Evolutionary conservation across 1,284 basidiomycete species (phyloP), one percentile per base, ranked within the genome.

Genomic region (Microbotryum silenes-acaulis): DNA sequence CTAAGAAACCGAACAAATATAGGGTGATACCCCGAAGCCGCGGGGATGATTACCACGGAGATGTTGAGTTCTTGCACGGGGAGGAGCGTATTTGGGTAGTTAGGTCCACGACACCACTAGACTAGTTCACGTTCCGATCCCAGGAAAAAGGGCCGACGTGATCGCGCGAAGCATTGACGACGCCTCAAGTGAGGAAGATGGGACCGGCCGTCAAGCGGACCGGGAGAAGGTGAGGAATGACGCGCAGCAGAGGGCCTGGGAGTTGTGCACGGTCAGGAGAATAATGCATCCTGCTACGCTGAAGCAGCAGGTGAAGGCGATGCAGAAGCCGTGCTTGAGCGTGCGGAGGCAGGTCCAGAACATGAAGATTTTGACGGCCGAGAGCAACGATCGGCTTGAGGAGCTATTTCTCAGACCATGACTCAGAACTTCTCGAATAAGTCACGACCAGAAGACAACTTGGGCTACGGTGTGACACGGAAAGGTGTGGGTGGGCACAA

Each of bases 131-230:
- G 60, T 62, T 1, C 67, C 69, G 20, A 66, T 58, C 0, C 63
- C 63, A 0, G 70, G 64, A 1, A 70, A 56, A 14, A 70, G 64
- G 12, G 67, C 69, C 4, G 67, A 29, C 0, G 69, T 61, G 27
- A 70, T 65, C 9, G 70, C 69, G 8, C 64, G 54, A 12, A 6
- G 64, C 48, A 56, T 69, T 69, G 29, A 62, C 62, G 25, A 25
- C 25, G 25, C 25, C 4, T 25, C 25, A 25, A 25, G 25, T 25
- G 25, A 25, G 25, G 25, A 25, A 25, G 25, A 25, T 25, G 25
- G 25, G 25, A 25, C 25, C 25, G 25, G 25, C 25, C 25, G 25
- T 25, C 25, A 25, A 25, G 25, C 25, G 25, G 25, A 25, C 25
- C 25, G 25, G 25, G 25, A 25, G 25, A 25, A 25, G 25, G 25